These are phyloP conservation scores for Aquilaria sinensis DNA, from an alignment of 345 rosid species.

Conservation along the genomic window DNA sequence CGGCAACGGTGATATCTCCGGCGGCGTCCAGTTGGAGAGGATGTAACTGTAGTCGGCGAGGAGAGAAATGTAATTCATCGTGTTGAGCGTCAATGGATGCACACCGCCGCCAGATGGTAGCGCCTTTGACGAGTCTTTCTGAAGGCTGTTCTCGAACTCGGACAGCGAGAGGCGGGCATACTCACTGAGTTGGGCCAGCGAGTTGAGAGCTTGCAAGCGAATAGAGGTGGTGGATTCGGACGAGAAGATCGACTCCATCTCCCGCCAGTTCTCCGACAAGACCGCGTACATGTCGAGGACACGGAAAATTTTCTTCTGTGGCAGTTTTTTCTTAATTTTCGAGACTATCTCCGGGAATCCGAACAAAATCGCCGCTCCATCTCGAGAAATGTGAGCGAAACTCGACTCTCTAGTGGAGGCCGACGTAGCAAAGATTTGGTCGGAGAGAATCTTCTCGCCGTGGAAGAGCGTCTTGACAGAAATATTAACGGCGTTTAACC, in stretches of 20 bases:
- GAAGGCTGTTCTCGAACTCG: constrained; percentile 53
- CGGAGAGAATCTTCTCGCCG: constrained; percentile 58
- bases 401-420: constrained; percentile 34
- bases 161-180: constrained; percentile 37
- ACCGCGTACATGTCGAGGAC: constrained; percentile 60
- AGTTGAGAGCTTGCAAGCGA: constrained; percentile 32
- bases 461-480: constrained; percentile 43
- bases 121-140: constrained; percentile 43
- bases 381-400: constrained; percentile 39
- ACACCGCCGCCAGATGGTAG: constrained; percentile 59
- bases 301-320: constrained; percentile 62
- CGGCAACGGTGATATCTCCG: constrained; percentile 29
- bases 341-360: constrained; percentile 52
- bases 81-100: constrained; percentile 73
- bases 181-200: constrained; percentile 41
- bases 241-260: constrained; percentile 44
- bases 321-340: constrained; percentile 32
- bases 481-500: constrained; percentile 32
- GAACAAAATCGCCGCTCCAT: constrained; percentile 45
- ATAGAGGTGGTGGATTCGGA: constrained; percentile 35
- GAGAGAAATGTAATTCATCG: constrained; percentile 68
- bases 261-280: constrained; percentile 37
- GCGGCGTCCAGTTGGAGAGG: constrained; percentile 38
- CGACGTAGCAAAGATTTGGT: constrained; percentile 47
- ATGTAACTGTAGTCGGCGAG: constrained; percentile 52